Evolutionary conservation across 768 basidiomycete species (phyloP).

Genomic region (Phanerochaete carnosa): DNA sequence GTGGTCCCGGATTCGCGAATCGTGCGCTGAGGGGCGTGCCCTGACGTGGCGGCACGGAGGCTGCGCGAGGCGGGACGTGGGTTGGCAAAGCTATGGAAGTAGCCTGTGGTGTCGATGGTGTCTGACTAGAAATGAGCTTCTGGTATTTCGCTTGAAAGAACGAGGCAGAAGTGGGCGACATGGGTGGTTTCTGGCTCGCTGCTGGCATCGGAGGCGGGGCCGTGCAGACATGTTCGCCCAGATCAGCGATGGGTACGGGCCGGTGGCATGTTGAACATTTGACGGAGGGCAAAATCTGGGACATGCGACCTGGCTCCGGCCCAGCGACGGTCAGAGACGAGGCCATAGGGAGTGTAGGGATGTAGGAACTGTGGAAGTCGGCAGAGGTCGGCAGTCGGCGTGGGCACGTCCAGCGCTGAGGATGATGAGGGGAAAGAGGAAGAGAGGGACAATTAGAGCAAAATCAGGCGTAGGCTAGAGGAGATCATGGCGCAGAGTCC

Average conservation of each 20-base stretch:
- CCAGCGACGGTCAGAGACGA: slow-evolving; percentile 20
- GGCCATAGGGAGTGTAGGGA: slow-evolving; percentile 26
- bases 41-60: slow-evolving; percentile 16
- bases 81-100: background rate
- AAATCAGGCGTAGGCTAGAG: background rate
- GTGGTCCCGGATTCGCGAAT: slow-evolving; percentile 1
- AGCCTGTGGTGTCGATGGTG: slow-evolving; percentile 10
- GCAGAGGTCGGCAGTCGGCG: slow-evolving; percentile 6
- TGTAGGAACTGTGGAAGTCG: slow-evolving; percentile 7
- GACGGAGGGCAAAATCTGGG: slow-evolving; percentile 75
- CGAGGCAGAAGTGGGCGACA: slow-evolving; percentile 38
- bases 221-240: slow-evolving; percentile 77
- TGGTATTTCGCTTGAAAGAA: slow-evolving; percentile 52
- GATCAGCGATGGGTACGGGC: slow-evolving; percentile 66
- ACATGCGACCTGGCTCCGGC: slow-evolving; percentile 30
- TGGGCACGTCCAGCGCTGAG: slow-evolving; percentile 14
- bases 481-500: slow-evolving; percentile 4
- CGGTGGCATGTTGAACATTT: slow-evolving; percentile 79
- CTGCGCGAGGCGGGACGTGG: background rate
- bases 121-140: slow-evolving; percentile 33
- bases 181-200: slow-evolving; percentile 31
- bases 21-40: slow-evolving; percentile 11
- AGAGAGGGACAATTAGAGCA: slow-evolving; percentile 4
- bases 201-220: slow-evolving; percentile 43
- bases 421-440: background rate